These are phyloP conservation scores for Phytophthora vignae DNA, from an alignment of 352 stramenopile species.

Conservation along the genomic window DNA sequence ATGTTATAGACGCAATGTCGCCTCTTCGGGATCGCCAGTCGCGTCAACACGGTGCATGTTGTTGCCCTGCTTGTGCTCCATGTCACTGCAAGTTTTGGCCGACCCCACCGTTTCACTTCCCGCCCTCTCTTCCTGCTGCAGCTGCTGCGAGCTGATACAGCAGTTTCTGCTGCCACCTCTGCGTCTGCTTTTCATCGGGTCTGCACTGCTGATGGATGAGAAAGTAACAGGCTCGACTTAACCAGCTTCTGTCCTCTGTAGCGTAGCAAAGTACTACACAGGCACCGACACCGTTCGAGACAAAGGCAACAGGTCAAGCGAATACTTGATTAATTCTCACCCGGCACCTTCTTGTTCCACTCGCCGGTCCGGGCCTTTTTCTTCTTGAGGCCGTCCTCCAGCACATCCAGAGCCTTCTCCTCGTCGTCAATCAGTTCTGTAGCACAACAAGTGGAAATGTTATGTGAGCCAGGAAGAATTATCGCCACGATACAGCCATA, in stretches of 20 bases:
- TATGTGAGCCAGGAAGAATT: slow-evolving; percentile 15
- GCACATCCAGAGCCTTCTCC: slow-evolving; percentile 58
- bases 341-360: slow-evolving; percentile 49
- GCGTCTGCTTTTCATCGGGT: no score
- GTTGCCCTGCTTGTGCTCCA: not conserved
- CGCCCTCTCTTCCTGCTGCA: no score
- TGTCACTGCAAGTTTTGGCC: not conserved
- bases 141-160: no score
- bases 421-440: slow-evolving; percentile 60
- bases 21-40: not conserved
- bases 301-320: slow-evolving; percentile 6
- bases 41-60: not conserved
- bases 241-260: no score
- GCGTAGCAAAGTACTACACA: no score
- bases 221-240: no score
- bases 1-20: no score
- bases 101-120: not conserved
- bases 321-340: slow-evolving; percentile 35
- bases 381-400: slow-evolving; percentile 81
- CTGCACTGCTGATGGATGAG: no score
- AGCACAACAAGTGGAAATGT: not conserved
- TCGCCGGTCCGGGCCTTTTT: slow-evolving; percentile 76
- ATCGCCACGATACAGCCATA: slow-evolving; percentile 3
- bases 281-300: no score
- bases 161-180: no score